Conservation (phyloP, 306 rosid species). For the Casuarina cunninghamiana region DNA sequence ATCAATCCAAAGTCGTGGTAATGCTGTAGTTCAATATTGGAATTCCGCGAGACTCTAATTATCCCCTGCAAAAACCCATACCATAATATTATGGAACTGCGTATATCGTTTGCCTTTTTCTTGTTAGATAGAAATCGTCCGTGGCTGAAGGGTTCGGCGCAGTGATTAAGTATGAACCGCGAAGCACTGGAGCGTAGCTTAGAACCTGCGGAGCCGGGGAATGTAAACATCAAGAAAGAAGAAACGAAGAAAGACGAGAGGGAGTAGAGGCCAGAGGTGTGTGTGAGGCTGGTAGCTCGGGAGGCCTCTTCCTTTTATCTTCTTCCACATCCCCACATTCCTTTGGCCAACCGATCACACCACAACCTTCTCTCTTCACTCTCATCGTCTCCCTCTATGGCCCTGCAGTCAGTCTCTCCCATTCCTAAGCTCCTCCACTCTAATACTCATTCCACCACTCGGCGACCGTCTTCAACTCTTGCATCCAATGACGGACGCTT, state of each 20-base stretch:
- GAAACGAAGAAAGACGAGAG: not conserved
- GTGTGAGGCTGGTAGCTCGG: constrained; percentile 45
- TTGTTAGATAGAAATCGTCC: not conserved
- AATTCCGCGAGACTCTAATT: not conserved
- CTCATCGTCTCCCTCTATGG: constrained; percentile 44
- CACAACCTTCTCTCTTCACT: not conserved
- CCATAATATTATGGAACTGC: not conserved
- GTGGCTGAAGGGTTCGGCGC: not conserved
- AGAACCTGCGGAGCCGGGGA: not conserved
- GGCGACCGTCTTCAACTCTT: constrained; percentile 35
- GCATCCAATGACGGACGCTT: constrained; percentile 33
- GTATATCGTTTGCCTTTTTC: too few relatives aligned
- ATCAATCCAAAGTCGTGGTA: too few relatives aligned
- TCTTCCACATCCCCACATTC: constrained; percentile 26
- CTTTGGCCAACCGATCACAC: constrained; percentile 39
- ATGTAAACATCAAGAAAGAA: not conserved
- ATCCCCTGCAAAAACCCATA: not conserved
- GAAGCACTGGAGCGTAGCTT: not conserved
- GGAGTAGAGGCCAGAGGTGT: constrained; percentile 31
- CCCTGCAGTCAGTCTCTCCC: constrained; percentile 58
- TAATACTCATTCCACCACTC: constrained; percentile 29
- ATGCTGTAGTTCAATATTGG: too few relatives aligned
- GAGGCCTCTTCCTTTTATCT: constrained; percentile 55
- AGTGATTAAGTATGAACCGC: constrained; percentile 2
- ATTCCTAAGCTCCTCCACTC: constrained; percentile 47